Percentiles rank a stretch among this genome's conserved stretches.
Conservation (phyloP, 116 monocot genomes). For the Phalaenopsis hybrid region DNA sequence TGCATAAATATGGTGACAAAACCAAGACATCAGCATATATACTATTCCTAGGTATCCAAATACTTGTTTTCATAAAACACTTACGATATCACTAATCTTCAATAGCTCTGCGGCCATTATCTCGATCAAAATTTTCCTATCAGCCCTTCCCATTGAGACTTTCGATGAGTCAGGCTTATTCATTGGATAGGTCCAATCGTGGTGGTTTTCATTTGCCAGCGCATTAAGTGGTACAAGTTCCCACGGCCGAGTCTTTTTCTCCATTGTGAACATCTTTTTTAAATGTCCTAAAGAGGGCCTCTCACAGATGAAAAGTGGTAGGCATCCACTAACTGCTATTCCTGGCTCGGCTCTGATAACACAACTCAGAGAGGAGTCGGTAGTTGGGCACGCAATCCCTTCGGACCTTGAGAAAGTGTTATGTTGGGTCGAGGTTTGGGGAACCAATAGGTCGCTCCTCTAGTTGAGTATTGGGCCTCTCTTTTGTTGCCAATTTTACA, state of each 20-base stretch:
- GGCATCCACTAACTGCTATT: background rate
- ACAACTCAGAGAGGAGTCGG: background rate
- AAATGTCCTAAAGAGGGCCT: background rate
- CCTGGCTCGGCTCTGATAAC: background rate
- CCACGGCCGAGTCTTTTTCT: background rate
- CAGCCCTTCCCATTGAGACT: too few relatives aligned
- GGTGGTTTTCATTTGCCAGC: conserved; percentile 14
- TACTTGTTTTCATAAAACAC: too few relatives aligned
- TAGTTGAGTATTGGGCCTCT: background rate
- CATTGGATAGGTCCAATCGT: conserved; percentile 12
- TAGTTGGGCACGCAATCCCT: background rate
- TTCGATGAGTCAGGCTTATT: background rate
- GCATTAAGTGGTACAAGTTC: background rate
- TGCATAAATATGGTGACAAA: too few relatives aligned
- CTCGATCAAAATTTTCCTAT: too few relatives aligned
- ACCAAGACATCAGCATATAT: too few relatives aligned
- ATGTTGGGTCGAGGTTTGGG: background rate
- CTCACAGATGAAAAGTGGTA: background rate
- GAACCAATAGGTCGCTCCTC: background rate
- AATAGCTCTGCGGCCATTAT: too few relatives aligned
- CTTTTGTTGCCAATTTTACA: too few relatives aligned
- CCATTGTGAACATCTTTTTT: background rate
- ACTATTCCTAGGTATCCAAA: too few relatives aligned
- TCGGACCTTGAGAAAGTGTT: background rate
- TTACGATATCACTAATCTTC: too few relatives aligned